These are phyloP conservation scores for Apiotrichum veenhuisii DNA, from an alignment of 1,284 basidiomycete genomes.

Conservation along the genomic window DNA sequence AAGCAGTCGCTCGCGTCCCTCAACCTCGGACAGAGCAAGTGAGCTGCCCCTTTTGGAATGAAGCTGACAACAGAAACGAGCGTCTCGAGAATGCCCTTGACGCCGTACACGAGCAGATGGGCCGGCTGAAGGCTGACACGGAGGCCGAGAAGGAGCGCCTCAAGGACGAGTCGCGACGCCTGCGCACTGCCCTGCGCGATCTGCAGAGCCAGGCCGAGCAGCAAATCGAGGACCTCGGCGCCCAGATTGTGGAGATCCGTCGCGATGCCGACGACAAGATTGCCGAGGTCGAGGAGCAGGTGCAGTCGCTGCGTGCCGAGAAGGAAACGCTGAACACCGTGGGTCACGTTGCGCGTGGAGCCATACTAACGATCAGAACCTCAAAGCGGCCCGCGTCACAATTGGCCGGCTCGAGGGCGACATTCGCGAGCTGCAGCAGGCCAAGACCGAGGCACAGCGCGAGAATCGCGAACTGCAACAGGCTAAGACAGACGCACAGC, in stretches of 20 bases:
- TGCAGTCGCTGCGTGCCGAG: conserved; percentile 1
- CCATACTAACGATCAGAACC: conserved; percentile 4
- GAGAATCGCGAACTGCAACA: not conserved
- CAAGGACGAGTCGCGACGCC: conserved; percentile 28
- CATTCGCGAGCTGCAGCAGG: not conserved
- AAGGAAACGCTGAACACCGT: conserved; percentile 9
- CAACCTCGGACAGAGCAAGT: conserved; percentile 5
- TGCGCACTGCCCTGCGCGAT: conserved; percentile 26
- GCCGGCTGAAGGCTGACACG: conserved; percentile 28
- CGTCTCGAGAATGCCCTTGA: conserved; percentile 27
- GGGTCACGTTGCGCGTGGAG: not conserved
- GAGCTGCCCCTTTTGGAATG: not conserved
- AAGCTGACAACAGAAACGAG: conserved; percentile 15
- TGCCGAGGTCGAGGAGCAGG: not conserved
- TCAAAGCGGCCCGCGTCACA: not conserved
- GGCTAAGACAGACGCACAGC: no score
- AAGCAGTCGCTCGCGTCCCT: conserved; percentile 24
- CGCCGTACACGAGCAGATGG: conserved; percentile 33
- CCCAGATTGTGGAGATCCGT: not conserved
- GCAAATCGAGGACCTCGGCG: conserved; percentile 18
- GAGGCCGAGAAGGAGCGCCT: conserved; percentile 29
- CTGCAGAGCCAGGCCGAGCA: conserved; percentile 21
- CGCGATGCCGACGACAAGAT: conserved; percentile 5
- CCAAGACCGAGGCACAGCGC: not conserved
- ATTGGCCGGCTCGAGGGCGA: not conserved